Evolutionary conservation across 2,329 filamentous ascomycete species (phyloP).

Genomic region (Nannizziopsis arthrosporioides): DNA sequence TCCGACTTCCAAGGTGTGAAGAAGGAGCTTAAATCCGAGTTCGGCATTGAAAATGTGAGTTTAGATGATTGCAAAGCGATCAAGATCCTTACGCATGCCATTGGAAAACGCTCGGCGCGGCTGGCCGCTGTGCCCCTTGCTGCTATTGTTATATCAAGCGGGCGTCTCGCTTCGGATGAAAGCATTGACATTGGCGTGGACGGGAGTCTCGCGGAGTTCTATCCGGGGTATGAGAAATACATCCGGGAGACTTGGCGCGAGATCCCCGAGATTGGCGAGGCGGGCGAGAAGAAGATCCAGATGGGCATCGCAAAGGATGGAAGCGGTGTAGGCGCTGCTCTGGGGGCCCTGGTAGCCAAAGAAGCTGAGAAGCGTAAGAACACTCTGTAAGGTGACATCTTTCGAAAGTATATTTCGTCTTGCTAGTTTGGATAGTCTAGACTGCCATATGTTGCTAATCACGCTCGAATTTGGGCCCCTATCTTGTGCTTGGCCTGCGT

Average conservation of each 20-base stretch:
- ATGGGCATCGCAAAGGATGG: constrained; percentile 97
- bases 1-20: constrained; percentile 61
- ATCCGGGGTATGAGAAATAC: constrained; percentile 81
- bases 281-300: constrained; percentile 72
- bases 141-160: constrained; percentile 70
- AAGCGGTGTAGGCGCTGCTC: constrained; percentile 82
- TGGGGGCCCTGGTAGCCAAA: constrained; percentile 84
- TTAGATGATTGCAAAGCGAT: constrained; percentile 80
- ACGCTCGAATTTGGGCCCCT: too few species aligned
- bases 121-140: constrained; percentile 79
- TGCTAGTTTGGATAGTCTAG: not conserved
- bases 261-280: constrained; percentile 63
- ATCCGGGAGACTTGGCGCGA: constrained; percentile 69
- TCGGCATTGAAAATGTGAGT: constrained; percentile 64
- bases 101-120: constrained; percentile 78
- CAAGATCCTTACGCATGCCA: constrained; percentile 67
- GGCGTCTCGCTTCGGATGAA: constrained; percentile 55
- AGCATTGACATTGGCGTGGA: constrained; percentile 88
- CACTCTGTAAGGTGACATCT: not conserved
- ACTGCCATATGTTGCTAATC: too few species aligned
- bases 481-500: too few species aligned
- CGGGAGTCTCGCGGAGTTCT: constrained; percentile 88
- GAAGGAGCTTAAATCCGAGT: constrained; percentile 62
- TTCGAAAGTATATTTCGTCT: not conserved
- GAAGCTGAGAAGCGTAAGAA: constrained; percentile 27